These are phyloP conservation scores for Nakazawaea laoshanensis DNA, from an alignment of 805 yeast genomes.

Conservation along the genomic window DNA sequence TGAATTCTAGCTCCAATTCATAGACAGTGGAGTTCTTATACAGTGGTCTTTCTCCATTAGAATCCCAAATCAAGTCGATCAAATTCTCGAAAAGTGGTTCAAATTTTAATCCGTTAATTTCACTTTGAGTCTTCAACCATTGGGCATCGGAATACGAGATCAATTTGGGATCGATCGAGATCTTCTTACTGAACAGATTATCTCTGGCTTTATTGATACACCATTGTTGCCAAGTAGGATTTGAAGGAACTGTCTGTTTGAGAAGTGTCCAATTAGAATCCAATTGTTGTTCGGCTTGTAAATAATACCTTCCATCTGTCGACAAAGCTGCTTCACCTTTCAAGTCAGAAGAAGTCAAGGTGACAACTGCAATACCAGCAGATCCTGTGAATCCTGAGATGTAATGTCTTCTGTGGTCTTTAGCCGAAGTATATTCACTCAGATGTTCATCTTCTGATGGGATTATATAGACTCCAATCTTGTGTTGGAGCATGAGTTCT, in stretches of 20 bases:
- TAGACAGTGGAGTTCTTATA: conserved; percentile 18
- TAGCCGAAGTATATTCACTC: conserved; percentile 76
- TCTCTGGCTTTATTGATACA: conserved; percentile 45
- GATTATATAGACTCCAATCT: conserved; percentile 45
- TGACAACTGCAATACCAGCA: conserved; percentile 86
- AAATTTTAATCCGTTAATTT: conserved; percentile 31
- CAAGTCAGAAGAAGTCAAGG: conserved; percentile 29
- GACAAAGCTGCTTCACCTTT: conserved; percentile 68
- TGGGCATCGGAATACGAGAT: conserved; percentile 44
- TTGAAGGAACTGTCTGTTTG: conserved; percentile 69
- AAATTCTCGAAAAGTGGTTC: conserved; percentile 54
- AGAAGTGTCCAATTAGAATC: conserved; percentile 73
- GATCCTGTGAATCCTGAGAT: conserved; percentile 89
- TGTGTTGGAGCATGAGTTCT: conserved; percentile 31
- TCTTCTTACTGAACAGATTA: conserved; percentile 35
- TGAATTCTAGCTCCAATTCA: conserved; percentile 23
- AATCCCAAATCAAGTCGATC: conserved; percentile 66
- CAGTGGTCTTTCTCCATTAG: conserved; percentile 28
- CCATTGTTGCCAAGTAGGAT: conserved; percentile 78
- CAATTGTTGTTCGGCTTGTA: conserved; percentile 81
- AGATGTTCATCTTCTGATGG: conserved; percentile 89
- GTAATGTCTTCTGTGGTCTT: conserved; percentile 77
- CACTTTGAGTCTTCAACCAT: conserved; percentile 24
- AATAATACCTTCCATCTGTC: conserved; percentile 92
- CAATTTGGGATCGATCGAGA: conserved; percentile 81